Conservation (phyloP, 306 rosid species). For the Dryas drummondii region DNA sequence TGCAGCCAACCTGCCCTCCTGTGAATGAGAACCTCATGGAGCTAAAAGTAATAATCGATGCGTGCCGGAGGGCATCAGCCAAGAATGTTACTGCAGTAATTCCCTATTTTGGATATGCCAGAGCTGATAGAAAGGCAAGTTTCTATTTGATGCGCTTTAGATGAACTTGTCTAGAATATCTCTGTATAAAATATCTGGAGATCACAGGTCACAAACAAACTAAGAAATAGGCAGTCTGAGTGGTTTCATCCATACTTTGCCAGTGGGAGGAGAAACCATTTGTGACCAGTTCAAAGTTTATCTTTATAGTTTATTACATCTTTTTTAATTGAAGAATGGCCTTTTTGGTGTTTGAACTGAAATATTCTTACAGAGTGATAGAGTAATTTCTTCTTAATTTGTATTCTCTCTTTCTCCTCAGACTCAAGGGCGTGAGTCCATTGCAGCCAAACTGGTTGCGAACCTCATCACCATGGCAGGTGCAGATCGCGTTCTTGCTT, state of each 20-base stretch:
- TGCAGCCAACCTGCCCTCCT: constrained; percentile 94
- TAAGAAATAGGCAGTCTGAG: neutral
- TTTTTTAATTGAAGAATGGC: neutral
- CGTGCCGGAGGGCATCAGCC: constrained; percentile 95
- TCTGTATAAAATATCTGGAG: neutral
- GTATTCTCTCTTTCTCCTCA: constrained; percentile 12
- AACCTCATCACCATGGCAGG: constrained; percentile 96
- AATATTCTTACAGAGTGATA: neutral
- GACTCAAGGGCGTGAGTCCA: constrained; percentile 98
- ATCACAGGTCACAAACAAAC: neutral
- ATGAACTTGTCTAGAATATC: neutral
- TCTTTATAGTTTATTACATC: neutral
- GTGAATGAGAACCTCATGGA: constrained; percentile 98
- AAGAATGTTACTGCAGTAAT: constrained; percentile 86
- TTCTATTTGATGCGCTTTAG: neutral
- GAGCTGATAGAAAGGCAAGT: constrained; percentile 96
- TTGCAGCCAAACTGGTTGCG: constrained; percentile 96
- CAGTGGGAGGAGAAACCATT: neutral
- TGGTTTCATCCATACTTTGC: neutral
- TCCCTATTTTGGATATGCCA: constrained; percentile 97
- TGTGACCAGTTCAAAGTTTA: neutral
- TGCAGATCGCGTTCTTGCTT: constrained; percentile 95
- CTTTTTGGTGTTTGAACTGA: constrained; percentile 2
- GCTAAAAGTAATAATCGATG: constrained; percentile 85
- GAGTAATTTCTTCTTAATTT: neutral